These are phyloP conservation scores for Saxophila tyrrhenica DNA, from an alignment of 495 filamentous ascomycete species.

Conservation along the genomic window DNA sequence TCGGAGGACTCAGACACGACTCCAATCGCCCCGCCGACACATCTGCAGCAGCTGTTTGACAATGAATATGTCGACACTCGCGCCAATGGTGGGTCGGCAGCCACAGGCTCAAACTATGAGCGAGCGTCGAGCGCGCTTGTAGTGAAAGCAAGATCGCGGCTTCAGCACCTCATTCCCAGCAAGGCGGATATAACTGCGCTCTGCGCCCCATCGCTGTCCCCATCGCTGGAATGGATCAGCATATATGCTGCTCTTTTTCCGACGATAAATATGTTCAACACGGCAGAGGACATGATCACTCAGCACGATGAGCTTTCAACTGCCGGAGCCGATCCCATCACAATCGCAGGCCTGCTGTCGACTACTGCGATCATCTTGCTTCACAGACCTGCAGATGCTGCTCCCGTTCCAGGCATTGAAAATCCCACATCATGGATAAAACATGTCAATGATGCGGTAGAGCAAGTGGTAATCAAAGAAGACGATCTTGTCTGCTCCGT, in stretches of 20 bases:
- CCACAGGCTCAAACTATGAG: not conserved
- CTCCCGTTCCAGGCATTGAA: not conserved
- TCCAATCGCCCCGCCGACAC: not conserved
- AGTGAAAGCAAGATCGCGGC: not conserved
- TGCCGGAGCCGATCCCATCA: not conserved
- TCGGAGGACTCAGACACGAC: not conserved
- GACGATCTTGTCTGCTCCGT: not conserved
- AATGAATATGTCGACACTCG: not conserved
- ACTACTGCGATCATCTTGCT: not conserved
- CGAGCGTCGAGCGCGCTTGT: not conserved
- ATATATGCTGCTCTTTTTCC: not conserved
- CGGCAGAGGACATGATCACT: not conserved
- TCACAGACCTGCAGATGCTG: not conserved
- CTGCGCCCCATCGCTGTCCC: not conserved
- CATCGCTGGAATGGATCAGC: not conserved
- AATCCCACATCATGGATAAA: not conserved
- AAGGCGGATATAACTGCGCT: not conserved
- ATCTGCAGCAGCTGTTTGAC: not conserved
- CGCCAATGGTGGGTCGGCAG: too few relatives aligned
- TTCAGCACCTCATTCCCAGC: not conserved
- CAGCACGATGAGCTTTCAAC: not conserved
- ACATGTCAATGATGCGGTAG: slow-evolving; percentile 1
- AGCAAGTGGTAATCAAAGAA: not conserved
- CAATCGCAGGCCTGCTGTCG: not conserved
- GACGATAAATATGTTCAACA: not conserved